phyloP scores from a whole-genome alignment of 768 basidiomycete genomes.

The Lactifluus volemus region DNA sequence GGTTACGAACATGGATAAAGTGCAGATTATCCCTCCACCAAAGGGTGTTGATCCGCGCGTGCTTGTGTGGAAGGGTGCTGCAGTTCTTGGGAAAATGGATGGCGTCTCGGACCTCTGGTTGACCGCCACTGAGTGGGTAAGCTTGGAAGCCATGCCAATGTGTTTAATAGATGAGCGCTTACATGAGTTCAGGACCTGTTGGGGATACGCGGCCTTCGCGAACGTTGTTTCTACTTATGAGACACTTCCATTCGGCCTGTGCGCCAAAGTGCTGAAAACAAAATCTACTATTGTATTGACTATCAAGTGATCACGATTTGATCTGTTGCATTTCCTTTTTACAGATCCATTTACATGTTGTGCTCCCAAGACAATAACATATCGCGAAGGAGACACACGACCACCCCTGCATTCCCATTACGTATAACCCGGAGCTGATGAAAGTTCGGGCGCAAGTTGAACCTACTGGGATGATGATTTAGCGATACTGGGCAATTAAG shows the following conservation, averaged over 20 bases:
- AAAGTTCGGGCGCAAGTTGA: neutral
- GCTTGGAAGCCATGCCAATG: constrained; percentile 20
- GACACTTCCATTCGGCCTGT: neutral
- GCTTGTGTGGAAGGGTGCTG: constrained; percentile 91
- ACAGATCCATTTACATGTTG: neutral
- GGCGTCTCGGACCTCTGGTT: constrained; percentile 87
- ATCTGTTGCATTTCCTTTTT: neutral
- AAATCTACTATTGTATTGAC: neutral
- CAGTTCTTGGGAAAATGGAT: constrained; percentile 89
- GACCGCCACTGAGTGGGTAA: constrained; percentile 77
- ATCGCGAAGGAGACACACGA: neutral
- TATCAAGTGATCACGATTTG: neutral
- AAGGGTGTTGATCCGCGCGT: constrained; percentile 86
- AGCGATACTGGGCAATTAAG: neutral
- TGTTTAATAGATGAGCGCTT: neutral
- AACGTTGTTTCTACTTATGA: constrained; percentile 73
- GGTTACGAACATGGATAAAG: constrained; percentile 77
- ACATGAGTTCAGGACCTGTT: constrained; percentile 47
- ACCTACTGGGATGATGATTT: neutral
- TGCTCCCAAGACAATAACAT: neutral
- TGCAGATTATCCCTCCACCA: constrained; percentile 89
- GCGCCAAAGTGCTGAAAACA: neutral
- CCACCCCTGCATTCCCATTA: neutral
- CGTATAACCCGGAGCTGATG: neutral
- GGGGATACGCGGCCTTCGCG: constrained; percentile 74